A percentile compares a stretch with the other conserved stretches of the same genome.
Evolutionary conservation across 2,329 filamentous ascomycete species (phyloP).

Genomic region (Fusarium xyrophilum): DNA sequence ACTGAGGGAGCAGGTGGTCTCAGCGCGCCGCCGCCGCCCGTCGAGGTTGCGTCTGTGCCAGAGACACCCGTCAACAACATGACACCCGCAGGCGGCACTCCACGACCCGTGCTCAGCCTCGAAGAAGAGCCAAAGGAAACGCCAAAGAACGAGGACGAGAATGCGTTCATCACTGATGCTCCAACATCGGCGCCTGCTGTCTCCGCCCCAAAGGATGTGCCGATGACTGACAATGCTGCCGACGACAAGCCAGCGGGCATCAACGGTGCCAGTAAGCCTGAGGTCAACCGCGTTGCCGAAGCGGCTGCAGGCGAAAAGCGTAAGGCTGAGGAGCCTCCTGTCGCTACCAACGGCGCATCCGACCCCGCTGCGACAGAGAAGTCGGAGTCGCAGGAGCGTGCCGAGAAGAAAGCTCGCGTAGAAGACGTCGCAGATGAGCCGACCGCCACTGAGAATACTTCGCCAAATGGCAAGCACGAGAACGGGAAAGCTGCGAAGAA

Average conservation of each 20-base stretch:
- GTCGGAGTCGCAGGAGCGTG: slow-evolving; percentile 42
- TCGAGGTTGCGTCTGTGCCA: slow-evolving; percentile 47
- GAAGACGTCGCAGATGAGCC: slow-evolving; percentile 43
- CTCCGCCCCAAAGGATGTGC: slow-evolving; percentile 32
- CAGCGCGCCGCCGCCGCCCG: slow-evolving; percentile 43
- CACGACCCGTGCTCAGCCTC: slow-evolving; percentile 47
- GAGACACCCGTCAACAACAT: slow-evolving; percentile 47
- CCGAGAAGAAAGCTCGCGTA: slow-evolving; percentile 52
- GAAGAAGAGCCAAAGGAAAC: slow-evolving; percentile 42
- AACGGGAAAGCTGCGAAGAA: slow-evolving; percentile 44
- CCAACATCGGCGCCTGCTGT: slow-evolving; percentile 34
- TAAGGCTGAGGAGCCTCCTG: slow-evolving; percentile 48
- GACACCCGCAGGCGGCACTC: slow-evolving; percentile 48
- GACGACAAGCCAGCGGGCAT: slow-evolving; percentile 16
- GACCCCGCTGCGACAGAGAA: slow-evolving; percentile 23
- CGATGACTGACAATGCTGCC: slow-evolving; percentile 21
- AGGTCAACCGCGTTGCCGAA: slow-evolving; percentile 28
- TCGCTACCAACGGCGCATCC: slow-evolving; percentile 31
- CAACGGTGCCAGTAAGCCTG: slow-evolving; percentile 32
- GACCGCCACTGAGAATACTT: slow-evolving; percentile 20
- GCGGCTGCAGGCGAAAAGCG: slow-evolving; percentile 46
- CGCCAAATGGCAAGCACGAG: slow-evolving; percentile 41
- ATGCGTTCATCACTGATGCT: slow-evolving; percentile 36
- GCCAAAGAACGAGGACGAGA: slow-evolving; percentile 37
- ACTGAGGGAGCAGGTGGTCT: slow-evolving; percentile 28